Conservation (phyloP, 1,284 basidiomycete genomes). For the Ganoderma sinense region DNA sequence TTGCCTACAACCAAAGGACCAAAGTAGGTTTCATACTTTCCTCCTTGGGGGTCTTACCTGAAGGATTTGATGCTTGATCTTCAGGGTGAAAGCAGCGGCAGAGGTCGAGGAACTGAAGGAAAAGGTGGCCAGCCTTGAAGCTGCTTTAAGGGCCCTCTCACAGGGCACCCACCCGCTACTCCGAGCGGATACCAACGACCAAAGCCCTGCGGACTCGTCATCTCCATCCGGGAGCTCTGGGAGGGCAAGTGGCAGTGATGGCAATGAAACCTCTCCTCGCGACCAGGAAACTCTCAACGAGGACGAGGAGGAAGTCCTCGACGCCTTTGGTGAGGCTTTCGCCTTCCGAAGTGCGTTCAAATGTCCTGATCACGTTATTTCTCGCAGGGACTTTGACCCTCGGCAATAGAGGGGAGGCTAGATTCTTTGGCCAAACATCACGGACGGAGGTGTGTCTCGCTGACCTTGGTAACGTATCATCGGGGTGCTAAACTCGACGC, state of each 20-base stretch:
- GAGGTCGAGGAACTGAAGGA: conserved; percentile 73
- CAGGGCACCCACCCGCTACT: conserved; percentile 57
- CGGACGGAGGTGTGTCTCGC: conserved; percentile 60
- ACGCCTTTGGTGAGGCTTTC: conserved; percentile 13
- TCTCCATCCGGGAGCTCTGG: neutral
- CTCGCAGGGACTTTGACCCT: conserved; percentile 65
- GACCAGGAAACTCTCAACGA: neutral
- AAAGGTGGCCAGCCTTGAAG: conserved; percentile 65
- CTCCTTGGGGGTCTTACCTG: neutral
- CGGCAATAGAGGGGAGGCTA: conserved; percentile 58
- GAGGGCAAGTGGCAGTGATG: neutral
- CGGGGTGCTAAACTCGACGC: neutral
- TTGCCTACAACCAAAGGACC: conserved; percentile 64
- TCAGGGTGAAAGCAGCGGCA: conserved; percentile 61
- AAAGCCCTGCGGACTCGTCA: neutral
- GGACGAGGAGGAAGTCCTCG: conserved; percentile 7
- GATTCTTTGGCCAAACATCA: conserved; percentile 68
- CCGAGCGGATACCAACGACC: neutral
- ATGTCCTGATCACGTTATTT: neutral
- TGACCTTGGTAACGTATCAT: neutral
- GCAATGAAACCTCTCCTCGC: neutral
- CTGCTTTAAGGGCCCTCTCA: conserved; percentile 57
- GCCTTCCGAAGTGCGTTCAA: neutral
- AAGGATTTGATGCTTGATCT: neutral
- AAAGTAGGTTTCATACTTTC: conserved; percentile 34